phyloP scores from a whole-genome alignment of 2,329 filamentous ascomycete genomes.

The Alternaria metachromatica region DNA sequence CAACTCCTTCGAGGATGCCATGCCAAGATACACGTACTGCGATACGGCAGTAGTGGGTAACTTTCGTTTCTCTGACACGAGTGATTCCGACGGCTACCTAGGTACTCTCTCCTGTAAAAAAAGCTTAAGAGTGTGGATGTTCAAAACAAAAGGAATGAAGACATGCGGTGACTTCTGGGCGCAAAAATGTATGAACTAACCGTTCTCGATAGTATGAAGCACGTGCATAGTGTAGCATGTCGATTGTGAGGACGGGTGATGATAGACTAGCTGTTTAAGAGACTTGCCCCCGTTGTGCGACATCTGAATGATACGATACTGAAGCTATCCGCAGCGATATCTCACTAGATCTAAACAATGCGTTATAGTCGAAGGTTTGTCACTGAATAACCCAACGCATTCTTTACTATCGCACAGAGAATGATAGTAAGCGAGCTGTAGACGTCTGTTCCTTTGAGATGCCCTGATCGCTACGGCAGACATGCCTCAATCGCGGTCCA shows the following conservation, averaged over 20 bases:
- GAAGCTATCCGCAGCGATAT: no score
- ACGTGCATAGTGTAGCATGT: not conserved
- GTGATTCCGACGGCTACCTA: not conserved
- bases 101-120: not conserved
- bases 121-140: not conserved
- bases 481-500: not conserved
- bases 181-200: not conserved
- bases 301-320: no score
- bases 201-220: not conserved
- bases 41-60: not conserved
- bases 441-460: not conserved
- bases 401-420: not conserved
- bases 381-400: not conserved
- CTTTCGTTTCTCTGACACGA: not conserved
- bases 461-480: not conserved
- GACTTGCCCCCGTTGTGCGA: no score
- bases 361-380: not conserved
- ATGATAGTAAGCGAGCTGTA: not conserved
- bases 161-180: not conserved
- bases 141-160: not conserved
- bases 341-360: no score
- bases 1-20: not conserved
- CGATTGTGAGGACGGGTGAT: not conserved
- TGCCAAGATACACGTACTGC: not conserved
- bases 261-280: not conserved